Base-by-base conservation (phyloP, 169 alveolate genomes). In the Plasmodium adleri region DNA sequence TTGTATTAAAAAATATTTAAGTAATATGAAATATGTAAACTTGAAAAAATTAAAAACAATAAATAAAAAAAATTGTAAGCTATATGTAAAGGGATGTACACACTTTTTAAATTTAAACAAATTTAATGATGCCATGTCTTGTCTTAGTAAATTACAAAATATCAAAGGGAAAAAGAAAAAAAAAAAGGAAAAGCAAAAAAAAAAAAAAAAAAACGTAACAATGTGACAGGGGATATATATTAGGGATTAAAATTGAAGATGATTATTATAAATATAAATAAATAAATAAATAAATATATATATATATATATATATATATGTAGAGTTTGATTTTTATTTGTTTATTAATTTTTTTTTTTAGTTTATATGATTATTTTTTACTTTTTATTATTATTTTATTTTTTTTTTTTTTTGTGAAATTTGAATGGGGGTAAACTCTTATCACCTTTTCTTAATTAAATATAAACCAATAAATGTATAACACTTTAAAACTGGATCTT, bases 1-100 rank as follows among this genome's bases (percentile, higher is more conserved):
- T 68, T 83, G 91, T 24, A 68, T 83, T 15, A 83, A 47, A 22
- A 83, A 67, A 49, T 83, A 83, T 63, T 60, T 83, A 43, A 26
- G 59, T 83, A 70, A 68, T 54, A 83, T 83, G 91, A 70, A 28
- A 45, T 56, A 80, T 49, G 70, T 72, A 15, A 80, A 80, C 45
- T 80, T 80, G 52, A 80, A 80, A 80, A 80, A 67, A 56, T 80
- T 68, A 15, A 80, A 80, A 67, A 80, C 67, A 67, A 28, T 80
- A 26, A 80, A 80, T 45, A 67, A 63, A 68, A 50, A 15, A n/a
- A 80, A 80, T 80, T 52, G 56, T 68, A 80, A 80, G 5, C 32
- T 59, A 72, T 80, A 80, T 56, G 85, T 80, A 24, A 32, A 67
- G 50, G 32, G 83, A 24, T 80, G 90, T 56, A 68, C 83, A 7